Evolutionary conservation across 83 land plant genomes (phyloP).

Genomic region (Thuja plicata): DNA sequence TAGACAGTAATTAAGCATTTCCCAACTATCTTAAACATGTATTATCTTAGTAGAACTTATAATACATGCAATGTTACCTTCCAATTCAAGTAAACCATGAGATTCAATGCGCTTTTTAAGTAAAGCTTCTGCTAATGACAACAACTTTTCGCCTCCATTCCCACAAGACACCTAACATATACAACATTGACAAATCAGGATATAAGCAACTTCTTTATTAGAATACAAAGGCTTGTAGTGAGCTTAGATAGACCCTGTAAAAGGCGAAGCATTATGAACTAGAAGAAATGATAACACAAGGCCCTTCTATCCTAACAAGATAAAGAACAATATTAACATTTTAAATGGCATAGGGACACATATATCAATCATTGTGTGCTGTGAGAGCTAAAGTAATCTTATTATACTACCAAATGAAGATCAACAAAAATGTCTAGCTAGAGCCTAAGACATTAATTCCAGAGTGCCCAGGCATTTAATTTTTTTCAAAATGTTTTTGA

Average conservation of each 20-base stretch:
- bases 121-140: slow-evolving; percentile 87
- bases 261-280: background rate
- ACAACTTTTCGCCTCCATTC: slow-evolving; percentile 57
- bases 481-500: background rate
- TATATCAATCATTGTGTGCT: background rate
- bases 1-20: background rate
- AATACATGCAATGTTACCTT: slow-evolving; percentile 53
- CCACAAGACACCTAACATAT: slow-evolving; percentile 60
- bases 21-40: background rate
- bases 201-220: background rate
- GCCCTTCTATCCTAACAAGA: background rate
- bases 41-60: background rate
- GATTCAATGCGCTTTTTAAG: slow-evolving; percentile 75
- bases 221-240: background rate
- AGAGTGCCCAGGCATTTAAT: background rate
- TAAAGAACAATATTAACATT: background rate
- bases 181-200: slow-evolving; percentile 1
- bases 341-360: background rate
- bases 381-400: background rate
- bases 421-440: background rate
- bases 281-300: background rate
- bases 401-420: background rate
- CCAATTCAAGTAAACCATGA: slow-evolving; percentile 86
- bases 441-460: background rate
- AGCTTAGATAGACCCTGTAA: background rate